phyloP scores from a whole-genome alignment of 306 rosid species.

The Quercus robur region DNA sequence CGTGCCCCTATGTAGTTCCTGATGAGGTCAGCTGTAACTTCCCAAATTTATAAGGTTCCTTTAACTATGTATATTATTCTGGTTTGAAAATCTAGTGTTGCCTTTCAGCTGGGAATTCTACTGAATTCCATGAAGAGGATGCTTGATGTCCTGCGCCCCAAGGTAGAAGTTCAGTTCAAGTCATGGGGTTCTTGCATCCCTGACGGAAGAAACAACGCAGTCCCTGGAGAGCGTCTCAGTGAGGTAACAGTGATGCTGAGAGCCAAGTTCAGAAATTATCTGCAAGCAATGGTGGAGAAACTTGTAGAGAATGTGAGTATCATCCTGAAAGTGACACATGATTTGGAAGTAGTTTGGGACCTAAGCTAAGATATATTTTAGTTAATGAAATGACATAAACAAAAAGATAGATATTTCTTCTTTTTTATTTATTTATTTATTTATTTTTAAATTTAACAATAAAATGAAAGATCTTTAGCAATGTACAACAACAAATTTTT shows the following conservation, averaged over 20 bases:
- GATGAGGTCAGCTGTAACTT: constrained; percentile 66
- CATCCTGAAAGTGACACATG: constrained; percentile 8
- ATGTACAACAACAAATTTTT: neutral
- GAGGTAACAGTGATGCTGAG: constrained; percentile 98
- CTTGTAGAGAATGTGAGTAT: constrained; percentile 81
- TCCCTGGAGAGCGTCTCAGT: constrained; percentile 95
- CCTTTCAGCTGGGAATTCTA: constrained; percentile 75
- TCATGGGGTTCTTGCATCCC: constrained; percentile 95
- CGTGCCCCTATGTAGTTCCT: constrained; percentile 63
- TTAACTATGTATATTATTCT: neutral
- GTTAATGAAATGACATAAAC: neutral
- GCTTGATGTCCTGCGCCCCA: constrained; percentile 88
- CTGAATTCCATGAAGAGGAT: constrained; percentile 92
- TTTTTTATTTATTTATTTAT: too few relatives aligned
- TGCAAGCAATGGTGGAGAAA: constrained; percentile 90
- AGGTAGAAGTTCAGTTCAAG: constrained; percentile 79
- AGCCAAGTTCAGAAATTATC: constrained; percentile 84
- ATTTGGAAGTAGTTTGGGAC: neutral
- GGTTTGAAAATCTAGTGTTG: constrained; percentile 9
- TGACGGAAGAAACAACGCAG: constrained; percentile 57
- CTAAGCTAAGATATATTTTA: neutral
- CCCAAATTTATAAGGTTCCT: neutral
- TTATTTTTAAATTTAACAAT: too few relatives aligned
- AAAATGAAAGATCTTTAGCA: neutral
- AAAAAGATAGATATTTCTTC: neutral